Percentiles rank a stretch among this genome's conserved stretches.
Conservation (phyloP, 257 asterid genomes). For the Nicotiana benthamiana region DNA sequence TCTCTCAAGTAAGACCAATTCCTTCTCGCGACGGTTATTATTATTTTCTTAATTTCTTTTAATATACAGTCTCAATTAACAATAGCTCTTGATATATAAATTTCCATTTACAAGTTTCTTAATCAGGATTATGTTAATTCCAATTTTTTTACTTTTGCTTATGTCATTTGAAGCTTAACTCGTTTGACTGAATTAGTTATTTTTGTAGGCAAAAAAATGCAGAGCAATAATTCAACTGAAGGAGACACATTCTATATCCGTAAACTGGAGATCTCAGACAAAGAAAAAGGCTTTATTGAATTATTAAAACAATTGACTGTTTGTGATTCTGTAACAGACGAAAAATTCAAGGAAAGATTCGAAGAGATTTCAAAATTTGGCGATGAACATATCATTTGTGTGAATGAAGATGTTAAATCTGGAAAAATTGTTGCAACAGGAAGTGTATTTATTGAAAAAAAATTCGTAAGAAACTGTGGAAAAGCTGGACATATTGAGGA, state of each 20-base stretch:
- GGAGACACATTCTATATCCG: slow-evolving; percentile 40
- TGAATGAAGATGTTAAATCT: slow-evolving; percentile 45
- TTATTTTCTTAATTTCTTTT: too few species aligned
- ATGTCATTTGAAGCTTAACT: too few species aligned
- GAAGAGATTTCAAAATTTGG: slow-evolving; percentile 46
- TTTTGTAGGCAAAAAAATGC: background rate
- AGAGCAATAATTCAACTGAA: background rate
- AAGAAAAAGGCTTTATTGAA: slow-evolving; percentile 55
- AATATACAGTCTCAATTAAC: too few species aligned
- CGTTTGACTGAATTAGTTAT: too few species aligned
- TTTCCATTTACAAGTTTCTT: too few species aligned
- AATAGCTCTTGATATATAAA: too few species aligned
- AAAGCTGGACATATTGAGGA: slow-evolving; percentile 87
- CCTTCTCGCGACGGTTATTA: too few species aligned
- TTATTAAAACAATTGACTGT: slow-evolving; percentile 62
- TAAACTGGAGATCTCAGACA: slow-evolving; percentile 58
- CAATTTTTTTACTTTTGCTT: too few species aligned
- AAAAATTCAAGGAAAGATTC: slow-evolving; percentile 43
- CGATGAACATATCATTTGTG: slow-evolving; percentile 57
- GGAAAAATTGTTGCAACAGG: slow-evolving; percentile 71
- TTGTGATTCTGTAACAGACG: slow-evolving; percentile 50
- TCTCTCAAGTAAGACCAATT: too few species aligned
- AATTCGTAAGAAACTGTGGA: slow-evolving; percentile 65
- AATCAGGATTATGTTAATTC: too few species aligned
- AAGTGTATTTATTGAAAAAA: slow-evolving; percentile 64